Evolutionary conservation across 768 basidiomycete genomes (phyloP).

Genomic region (Galerina marginata): DNA sequence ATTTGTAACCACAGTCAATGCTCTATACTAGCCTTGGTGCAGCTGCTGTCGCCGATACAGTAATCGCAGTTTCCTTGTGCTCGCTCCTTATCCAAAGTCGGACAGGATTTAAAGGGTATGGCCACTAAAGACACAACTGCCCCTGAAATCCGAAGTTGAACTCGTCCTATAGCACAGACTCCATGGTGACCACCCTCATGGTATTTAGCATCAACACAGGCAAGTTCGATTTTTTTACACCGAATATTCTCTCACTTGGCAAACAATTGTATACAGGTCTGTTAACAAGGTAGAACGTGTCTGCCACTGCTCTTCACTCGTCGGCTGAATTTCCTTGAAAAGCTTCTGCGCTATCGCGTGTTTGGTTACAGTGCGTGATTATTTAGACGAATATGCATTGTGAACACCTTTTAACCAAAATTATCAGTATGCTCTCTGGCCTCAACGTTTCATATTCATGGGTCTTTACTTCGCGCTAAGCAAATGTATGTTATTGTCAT

Average conservation of each 20-base stretch:
- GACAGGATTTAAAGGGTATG: slow-evolving; percentile 22
- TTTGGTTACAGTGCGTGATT: slow-evolving; percentile 16
- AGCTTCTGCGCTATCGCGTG: slow-evolving; percentile 23
- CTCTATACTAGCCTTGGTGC: slow-evolving; percentile 18
- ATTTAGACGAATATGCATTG: background rate
- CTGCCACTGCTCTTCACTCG: background rate
- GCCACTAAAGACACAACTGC: no score
- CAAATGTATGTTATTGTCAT: slow-evolving; percentile 9
- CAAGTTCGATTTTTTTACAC: background rate
- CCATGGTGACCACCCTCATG: slow-evolving; percentile 19
- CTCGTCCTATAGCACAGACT: slow-evolving; percentile 16
- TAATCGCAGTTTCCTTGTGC: slow-evolving; percentile 23
- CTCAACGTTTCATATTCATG: slow-evolving; percentile 23
- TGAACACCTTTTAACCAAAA: background rate
- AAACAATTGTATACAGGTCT: slow-evolving; percentile 7
- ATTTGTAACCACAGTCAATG: background rate
- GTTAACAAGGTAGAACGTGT: slow-evolving; percentile 19
- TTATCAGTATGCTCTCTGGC: slow-evolving; percentile 23
- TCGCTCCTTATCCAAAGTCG: slow-evolving; percentile 17
- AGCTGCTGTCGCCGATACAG: slow-evolving; percentile 17
- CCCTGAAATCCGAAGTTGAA: background rate
- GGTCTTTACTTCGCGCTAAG: slow-evolving; percentile 25
- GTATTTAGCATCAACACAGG: slow-evolving; percentile 24
- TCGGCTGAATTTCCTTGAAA: background rate
- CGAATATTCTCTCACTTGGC: background rate